Evolutionary conservation across 208 protist species (phyloP).

Genomic region (Trypanosoma congolense): DNA sequence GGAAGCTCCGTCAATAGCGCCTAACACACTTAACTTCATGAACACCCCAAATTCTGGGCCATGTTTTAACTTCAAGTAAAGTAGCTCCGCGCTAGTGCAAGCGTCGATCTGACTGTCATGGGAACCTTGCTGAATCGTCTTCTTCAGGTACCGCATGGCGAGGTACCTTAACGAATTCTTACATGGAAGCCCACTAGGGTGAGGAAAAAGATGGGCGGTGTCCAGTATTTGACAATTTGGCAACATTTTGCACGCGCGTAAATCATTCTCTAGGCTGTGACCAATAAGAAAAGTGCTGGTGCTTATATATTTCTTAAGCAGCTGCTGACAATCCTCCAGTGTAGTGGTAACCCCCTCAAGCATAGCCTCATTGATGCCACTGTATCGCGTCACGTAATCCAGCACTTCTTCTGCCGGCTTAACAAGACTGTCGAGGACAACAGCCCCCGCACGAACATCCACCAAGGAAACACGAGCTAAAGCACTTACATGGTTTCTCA

Average conservation of each 20-base stretch:
- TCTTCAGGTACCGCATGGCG: conserved; percentile 67
- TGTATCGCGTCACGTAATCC: conserved; percentile 90
- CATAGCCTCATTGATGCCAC: conserved; percentile 81
- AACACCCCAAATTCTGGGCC: conserved; percentile 73
- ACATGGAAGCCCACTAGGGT: conserved; percentile 70
- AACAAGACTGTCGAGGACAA: conserved; percentile 86
- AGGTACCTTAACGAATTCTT: conserved; percentile 85
- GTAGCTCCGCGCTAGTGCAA: conserved; percentile 66
- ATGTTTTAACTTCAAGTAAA: conserved; percentile 74
- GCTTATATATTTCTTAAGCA: conserved; percentile 51
- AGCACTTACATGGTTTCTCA: conserved; percentile 38
- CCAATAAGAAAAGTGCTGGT: conserved; percentile 86
- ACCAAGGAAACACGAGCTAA: conserved; percentile 84
- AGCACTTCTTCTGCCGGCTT: conserved; percentile 63
- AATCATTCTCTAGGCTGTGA: conserved; percentile 93
- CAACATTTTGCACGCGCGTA: conserved; percentile 79
- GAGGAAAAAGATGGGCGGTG: conserved; percentile 87
- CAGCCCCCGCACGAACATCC: conserved; percentile 36
- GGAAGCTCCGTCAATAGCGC: conserved; percentile 36
- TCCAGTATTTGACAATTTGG: conserved; percentile 86
- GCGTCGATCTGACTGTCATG: conserved; percentile 89
- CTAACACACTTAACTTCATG: conserved; percentile 51
- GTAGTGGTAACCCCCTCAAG: conserved; percentile 63
- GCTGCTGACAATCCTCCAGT: conserved; percentile 64
- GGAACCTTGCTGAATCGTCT: conserved; percentile 75